Percentiles rank a stretch among this genome's conserved stretches.
Evolutionary conservation across 2,329 filamentous ascomycete species (phyloP).

Genomic region (Davidsoniella eucalypti): DNA sequence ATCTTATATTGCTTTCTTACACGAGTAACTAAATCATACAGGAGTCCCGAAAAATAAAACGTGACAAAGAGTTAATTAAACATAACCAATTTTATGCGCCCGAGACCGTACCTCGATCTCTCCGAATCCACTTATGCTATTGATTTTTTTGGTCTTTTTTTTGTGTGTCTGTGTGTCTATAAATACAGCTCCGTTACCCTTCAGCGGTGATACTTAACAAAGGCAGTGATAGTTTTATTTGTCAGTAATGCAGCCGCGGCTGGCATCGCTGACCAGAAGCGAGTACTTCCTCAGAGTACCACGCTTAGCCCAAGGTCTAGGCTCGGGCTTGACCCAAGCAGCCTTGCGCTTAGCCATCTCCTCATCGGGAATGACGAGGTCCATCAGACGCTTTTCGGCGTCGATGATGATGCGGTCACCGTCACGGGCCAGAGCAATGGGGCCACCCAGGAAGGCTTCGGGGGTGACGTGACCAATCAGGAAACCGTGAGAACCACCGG

Average conservation of each 20-base stretch:
- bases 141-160: neutral
- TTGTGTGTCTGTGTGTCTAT: neutral
- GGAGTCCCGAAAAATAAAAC: slow-evolving; percentile 5
- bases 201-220: neutral
- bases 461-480: slow-evolving; percentile 78
- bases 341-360: slow-evolving; percentile 43
- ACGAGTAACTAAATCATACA: neutral
- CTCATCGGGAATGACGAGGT: slow-evolving; percentile 50
- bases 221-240: slow-evolving; percentile 3
- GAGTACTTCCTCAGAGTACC: slow-evolving; percentile 60
- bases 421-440: slow-evolving; percentile 66
- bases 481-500: slow-evolving; percentile 71
- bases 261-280: slow-evolving; percentile 38
- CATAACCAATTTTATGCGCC: slow-evolving; percentile 11
- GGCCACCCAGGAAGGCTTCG: slow-evolving; percentile 71
- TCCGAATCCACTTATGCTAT: neutral
- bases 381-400: slow-evolving; percentile 52
- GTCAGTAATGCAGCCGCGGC: slow-evolving; percentile 42
- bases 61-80: neutral
- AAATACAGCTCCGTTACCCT: neutral
- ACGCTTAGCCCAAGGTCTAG: slow-evolving; percentile 32
- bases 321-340: slow-evolving; percentile 45
- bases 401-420: slow-evolving; percentile 73
- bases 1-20: neutral
- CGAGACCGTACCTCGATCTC: slow-evolving; percentile 7